Base-by-base conservation (phyloP, 1,284 basidiomycete species). In the Pulveroboletus sp. region DNA sequence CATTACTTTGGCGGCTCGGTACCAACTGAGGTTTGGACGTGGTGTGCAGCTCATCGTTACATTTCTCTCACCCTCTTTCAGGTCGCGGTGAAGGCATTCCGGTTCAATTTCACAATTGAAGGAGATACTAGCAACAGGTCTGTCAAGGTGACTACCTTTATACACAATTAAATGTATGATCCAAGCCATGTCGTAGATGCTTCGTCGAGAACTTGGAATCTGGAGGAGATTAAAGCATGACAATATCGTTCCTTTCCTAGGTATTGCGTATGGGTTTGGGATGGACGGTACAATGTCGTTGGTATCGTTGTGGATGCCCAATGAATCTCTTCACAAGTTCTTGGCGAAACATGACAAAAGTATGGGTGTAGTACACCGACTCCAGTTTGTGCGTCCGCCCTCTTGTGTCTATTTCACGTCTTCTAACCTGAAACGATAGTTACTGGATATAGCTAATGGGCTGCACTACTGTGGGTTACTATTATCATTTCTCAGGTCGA, bases 251-350 rank as follows among this genome's bases (percentile, higher is more conserved):
- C 60, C 52, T 1, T 61, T 62, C 40, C 36, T 61, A 0, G 62
- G 62, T 12, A 28, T 61, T 35, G 50, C 62, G 15, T 35, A 51
- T 12, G 65, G 65, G 0, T 65, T 65, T 47, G 65, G 60, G 9
- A 53, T 60, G 53, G 0, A 1, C 2, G 53, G n/a, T 10, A 5
- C 60, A 9, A 33, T 43, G 15, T 63, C 63, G 0, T 49, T 66
- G 29, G 64, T 65, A 17, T 67, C 63, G 0, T 48, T 25, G 12
- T 65, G 63, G 65, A 65, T 67, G 63, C 60, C 36, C 1, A 55
- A 67, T 1, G 53, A 7, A 18, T 48, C 65, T 5, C 55, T 67
- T 15, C 45, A 57, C n/a, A 7, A 15, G 2, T 57, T 67, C 28
- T 38, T 67, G 12, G 11, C 0, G 0, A 44, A 38, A 8, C 1